Evolutionary conservation across 2,329 filamentous ascomycete genomes (phyloP).

Genomic region (Fusarium buxicola): DNA sequence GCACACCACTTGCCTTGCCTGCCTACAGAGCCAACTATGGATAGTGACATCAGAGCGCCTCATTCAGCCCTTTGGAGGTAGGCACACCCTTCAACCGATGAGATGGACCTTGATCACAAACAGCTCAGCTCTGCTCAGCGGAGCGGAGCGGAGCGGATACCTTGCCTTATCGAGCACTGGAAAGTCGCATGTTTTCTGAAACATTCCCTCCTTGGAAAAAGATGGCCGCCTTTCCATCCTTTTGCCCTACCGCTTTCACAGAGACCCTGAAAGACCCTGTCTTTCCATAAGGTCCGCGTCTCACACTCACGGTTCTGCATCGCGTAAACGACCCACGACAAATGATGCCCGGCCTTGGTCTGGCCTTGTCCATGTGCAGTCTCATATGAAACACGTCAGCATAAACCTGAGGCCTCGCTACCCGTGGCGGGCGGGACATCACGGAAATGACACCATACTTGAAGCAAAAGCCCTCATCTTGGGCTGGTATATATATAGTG

Average conservation of each 20-base stretch:
- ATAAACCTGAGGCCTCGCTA: not conserved
- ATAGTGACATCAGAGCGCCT: not conserved
- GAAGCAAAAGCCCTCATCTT: conserved; percentile 2
- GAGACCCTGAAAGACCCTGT: not conserved
- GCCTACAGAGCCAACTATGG: not conserved
- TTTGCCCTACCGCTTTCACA: conserved; percentile 2
- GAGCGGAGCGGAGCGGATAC: no score
- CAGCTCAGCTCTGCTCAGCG: no score
- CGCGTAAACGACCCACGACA: not conserved
- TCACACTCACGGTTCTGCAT: not conserved
- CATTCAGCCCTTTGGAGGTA: conserved; percentile 2
- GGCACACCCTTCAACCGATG: no score
- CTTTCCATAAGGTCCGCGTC: not conserved
- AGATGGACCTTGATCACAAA: no score
- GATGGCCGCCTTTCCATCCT: not conserved
- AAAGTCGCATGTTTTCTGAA: not conserved
- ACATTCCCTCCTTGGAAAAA: not conserved
- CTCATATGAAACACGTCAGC: conserved; percentile 9
- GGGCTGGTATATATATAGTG: conserved; percentile 22
- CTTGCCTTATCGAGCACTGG: no score
- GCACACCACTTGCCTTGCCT: no score
- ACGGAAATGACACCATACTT: not conserved
- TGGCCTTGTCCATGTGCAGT: conserved; percentile 2
- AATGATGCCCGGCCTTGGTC: conserved; percentile 1
- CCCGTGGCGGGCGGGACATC: not conserved